phyloP scores from a whole-genome alignment of 371 early-diverging fungal species.

The Batkoa obscura region DNA sequence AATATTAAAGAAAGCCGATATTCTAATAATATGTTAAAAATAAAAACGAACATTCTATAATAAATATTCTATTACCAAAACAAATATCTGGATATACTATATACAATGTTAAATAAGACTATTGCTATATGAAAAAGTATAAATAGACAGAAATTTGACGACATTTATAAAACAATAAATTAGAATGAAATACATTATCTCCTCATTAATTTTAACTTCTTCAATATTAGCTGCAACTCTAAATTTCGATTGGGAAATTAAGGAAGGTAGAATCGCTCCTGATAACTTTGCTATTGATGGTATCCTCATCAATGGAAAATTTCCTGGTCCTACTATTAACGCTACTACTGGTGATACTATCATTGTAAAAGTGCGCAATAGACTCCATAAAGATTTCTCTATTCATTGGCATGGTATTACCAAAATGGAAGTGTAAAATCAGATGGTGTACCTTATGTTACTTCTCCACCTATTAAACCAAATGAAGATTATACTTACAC shows the following conservation, averaged over 20 bases:
- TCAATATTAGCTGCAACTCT: too few species aligned
- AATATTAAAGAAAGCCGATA: too few species aligned
- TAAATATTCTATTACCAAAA: too few species aligned
- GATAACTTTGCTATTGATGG: not conserved
- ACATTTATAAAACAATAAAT: too few species aligned
- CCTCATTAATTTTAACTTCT: too few species aligned
- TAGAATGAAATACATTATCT: too few species aligned
- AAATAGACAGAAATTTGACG: too few species aligned
- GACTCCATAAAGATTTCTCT: not conserved
- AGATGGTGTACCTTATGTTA: conserved; percentile 8
- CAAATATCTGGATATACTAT: too few species aligned
- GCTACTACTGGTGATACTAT: conserved; percentile 7
- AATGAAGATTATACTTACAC: conserved; percentile 13
- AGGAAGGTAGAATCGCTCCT: not conserved
- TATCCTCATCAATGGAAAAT: conserved; percentile 4
- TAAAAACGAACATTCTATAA: too few species aligned
- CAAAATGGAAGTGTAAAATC: conserved; percentile 4
- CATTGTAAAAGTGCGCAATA: conserved; percentile 6
- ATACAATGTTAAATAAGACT: too few species aligned
- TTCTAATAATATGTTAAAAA: too few species aligned
- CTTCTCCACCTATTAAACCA: conserved; percentile 15
- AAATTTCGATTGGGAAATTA: not conserved
- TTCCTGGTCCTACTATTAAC: conserved; percentile 9
- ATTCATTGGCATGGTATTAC: conserved; percentile 12
- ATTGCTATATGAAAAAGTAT: too few species aligned